A percentile compares a stretch with the other conserved stretches of the same genome.
phyloP scores from a whole-genome alignment of 345 rosid genomes.

The Populus davidiana region DNA sequence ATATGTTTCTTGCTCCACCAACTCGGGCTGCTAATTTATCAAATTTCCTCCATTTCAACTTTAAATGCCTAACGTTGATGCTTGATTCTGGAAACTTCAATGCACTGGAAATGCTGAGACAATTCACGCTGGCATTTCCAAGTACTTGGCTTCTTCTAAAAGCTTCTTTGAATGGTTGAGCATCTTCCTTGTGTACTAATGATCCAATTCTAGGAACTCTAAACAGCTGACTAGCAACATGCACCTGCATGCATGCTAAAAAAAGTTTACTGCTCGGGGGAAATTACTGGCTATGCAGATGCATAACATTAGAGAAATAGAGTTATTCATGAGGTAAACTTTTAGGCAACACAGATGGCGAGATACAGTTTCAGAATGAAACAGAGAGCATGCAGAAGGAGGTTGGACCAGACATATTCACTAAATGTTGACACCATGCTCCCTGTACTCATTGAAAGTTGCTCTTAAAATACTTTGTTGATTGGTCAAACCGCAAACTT shows the following conservation, averaged over 20 bases:
- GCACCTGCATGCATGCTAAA: conserved; percentile 80
- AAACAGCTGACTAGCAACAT: conserved; percentile 38
- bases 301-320: conserved; percentile 6
- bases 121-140: conserved; percentile 23
- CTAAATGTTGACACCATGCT: not conserved
- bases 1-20: conserved; percentile 80
- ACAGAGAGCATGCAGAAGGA: not conserved
- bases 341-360: not conserved
- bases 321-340: not conserved
- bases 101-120: conserved; percentile 32
- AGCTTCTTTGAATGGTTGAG: conserved; percentile 28
- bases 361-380: not conserved
- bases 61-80: conserved; percentile 38
- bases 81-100: conserved; percentile 30
- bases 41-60: conserved; percentile 76
- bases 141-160: conserved; percentile 21
- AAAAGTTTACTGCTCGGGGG: conserved; percentile 60
- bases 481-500: not conserved
- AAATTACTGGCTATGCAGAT: conserved; percentile 16
- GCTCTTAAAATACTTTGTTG: not conserved
- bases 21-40: conserved; percentile 51
- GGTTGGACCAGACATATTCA: not conserved
- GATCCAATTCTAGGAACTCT: conserved; percentile 37
- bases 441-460: not conserved
- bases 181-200: conserved; percentile 29